Evolutionary conservation across 495 filamentous ascomycete genomes (phyloP).

Genomic region (Penicillium robsamsonii): DNA sequence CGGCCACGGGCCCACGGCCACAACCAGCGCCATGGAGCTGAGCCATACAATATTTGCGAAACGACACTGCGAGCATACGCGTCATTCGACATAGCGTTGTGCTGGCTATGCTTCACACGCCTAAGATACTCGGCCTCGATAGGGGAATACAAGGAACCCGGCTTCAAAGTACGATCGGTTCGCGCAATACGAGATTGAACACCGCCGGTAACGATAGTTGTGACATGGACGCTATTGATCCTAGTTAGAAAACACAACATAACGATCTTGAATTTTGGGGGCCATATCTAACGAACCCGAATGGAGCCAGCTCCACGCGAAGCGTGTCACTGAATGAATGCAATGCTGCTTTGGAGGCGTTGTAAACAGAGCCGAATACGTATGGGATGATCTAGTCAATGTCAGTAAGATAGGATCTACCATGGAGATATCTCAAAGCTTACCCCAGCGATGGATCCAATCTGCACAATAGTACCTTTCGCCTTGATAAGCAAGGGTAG

Average conservation of each 20-base stretch:
- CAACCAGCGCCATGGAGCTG: conserved; percentile 46
- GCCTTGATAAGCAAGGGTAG: conserved; percentile 56
- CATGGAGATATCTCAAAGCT: conserved; percentile 6
- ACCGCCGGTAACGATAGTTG: conserved; percentile 59
- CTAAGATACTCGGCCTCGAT: conserved; percentile 51
- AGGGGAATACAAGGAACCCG: conserved; percentile 51
- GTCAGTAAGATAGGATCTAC: neutral
- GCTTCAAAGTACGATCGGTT: conserved; percentile 45
- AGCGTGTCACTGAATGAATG: conserved; percentile 60
- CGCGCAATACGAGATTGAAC: conserved; percentile 59
- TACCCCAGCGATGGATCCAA: conserved; percentile 56
- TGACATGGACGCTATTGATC: conserved; percentile 45
- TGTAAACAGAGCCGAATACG: conserved; percentile 58
- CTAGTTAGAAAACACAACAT: neutral
- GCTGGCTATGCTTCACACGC: conserved; percentile 56
- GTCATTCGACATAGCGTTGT: conserved; percentile 50
- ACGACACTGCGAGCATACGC: conserved; percentile 59
- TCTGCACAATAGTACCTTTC: conserved; percentile 60
- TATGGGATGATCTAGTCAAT: conserved; percentile 47
- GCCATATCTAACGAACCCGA: conserved; percentile 32
- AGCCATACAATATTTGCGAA: conserved; percentile 48
- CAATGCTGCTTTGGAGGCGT: conserved; percentile 62
- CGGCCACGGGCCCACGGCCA: conserved; percentile 44
- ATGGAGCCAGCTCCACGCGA: conserved; percentile 52
- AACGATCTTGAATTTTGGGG: neutral